Evolutionary conservation across 257 asterid genomes (phyloP).

Genomic region (Solanum virginianum): DNA sequence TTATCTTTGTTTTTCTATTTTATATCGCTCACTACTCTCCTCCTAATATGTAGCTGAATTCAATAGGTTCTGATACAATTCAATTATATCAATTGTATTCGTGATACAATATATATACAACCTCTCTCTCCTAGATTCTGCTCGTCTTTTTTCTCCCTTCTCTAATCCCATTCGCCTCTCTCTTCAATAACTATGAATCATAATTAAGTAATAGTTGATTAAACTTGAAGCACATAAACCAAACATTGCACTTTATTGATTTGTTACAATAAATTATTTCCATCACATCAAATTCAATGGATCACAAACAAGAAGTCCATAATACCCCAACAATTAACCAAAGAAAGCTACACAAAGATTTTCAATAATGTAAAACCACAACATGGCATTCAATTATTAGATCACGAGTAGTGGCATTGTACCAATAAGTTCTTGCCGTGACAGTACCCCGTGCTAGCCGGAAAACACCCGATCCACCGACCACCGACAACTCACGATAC

Average conservation of each 20-base stretch:
- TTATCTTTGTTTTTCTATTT: too few species aligned
- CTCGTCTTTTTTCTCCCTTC: too few species aligned
- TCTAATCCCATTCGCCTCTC: too few species aligned
- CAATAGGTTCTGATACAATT: too few species aligned
- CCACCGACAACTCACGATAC: not conserved
- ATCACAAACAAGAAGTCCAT: not conserved
- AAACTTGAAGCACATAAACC: not conserved
- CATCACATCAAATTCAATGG: too few species aligned
- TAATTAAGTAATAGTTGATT: too few species aligned
- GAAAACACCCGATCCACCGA: not conserved
- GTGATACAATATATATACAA: too few species aligned
- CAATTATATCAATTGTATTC: too few species aligned
- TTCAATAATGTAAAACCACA: not conserved
- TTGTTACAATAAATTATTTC: not conserved
- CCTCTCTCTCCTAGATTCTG: too few species aligned
- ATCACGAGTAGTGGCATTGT: not conserved
- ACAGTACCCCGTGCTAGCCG: not conserved
- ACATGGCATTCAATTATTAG: not conserved
- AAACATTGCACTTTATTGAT: not conserved
- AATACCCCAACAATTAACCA: not conserved
- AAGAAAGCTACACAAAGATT: not conserved
- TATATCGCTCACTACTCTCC: too few species aligned
- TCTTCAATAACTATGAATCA: too few species aligned
- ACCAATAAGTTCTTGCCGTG: not conserved
- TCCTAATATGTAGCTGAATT: too few species aligned